These are phyloP conservation scores for Globisporangium orthogonon DNA, from an alignment of 352 stramenopile species.

Conservation along the genomic window DNA sequence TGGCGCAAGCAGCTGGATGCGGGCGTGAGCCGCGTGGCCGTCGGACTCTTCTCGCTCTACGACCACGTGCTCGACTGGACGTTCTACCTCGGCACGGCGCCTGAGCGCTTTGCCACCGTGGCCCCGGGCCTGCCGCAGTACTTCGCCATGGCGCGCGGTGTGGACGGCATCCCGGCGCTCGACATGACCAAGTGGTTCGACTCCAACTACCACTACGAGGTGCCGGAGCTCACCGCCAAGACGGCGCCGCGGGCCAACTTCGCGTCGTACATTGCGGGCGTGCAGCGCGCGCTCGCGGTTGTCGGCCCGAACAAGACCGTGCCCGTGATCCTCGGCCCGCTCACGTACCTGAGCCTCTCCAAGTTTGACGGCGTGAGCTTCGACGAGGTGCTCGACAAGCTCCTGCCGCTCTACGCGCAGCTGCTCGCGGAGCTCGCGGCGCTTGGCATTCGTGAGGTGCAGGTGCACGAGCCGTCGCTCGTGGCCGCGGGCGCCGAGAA, in stretches of 20 bases:
- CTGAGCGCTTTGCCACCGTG: slow-evolving; percentile 71
- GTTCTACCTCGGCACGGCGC: slow-evolving; percentile 72
- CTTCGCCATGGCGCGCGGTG: slow-evolving; percentile 89
- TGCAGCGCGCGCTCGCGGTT: slow-evolving; percentile 75
- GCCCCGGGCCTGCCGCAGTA: slow-evolving; percentile 59
- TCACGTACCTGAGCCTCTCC: slow-evolving; percentile 76
- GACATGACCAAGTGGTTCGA: slow-evolving; percentile 96
- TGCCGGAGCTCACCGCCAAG: slow-evolving; percentile 83
- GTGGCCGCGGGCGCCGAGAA: slow-evolving; percentile 62
- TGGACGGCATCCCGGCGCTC: slow-evolving; percentile 86
- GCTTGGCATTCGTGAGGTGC: slow-evolving; percentile 80
- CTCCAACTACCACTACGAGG: slow-evolving; percentile 95
- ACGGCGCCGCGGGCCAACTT: slow-evolving; percentile 80
- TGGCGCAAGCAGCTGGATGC: slow-evolving; percentile 82
- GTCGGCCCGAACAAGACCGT: slow-evolving; percentile 82
- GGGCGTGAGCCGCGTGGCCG: slow-evolving; percentile 72
- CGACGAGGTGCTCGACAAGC: slow-evolving; percentile 55
- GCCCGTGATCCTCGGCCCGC: slow-evolving; percentile 73
- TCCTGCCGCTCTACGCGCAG: slow-evolving; percentile 77
- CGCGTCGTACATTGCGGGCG: slow-evolving; percentile 44
- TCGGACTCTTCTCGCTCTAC: slow-evolving; percentile 89
- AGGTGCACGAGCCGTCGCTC: slow-evolving; percentile 90
- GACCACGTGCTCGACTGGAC: slow-evolving; percentile 90
- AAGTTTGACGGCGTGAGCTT: slow-evolving; percentile 78
- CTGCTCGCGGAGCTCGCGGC: slow-evolving; percentile 65